Base-by-base conservation (phyloP, 129 eudicot species). In the Oenanthe sinensis region DNA sequence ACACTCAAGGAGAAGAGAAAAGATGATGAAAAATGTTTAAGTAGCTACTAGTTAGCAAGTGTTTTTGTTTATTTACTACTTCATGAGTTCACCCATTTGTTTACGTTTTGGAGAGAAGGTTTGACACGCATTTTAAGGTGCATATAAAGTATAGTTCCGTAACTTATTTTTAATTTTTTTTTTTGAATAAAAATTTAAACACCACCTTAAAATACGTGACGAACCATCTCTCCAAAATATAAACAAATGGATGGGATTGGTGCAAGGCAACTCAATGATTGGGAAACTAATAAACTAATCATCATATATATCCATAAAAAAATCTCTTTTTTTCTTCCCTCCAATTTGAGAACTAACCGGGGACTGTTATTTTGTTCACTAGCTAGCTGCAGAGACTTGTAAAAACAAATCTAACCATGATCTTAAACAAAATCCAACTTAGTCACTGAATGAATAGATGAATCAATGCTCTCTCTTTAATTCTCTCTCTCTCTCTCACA, bases 201-300 rank as follows among this genome's bases (percentile, higher is more conserved):
- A n/a, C n/a, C 36, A 33, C 36, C 36, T 33, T 33, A 33, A 33
- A 33, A 33, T 33, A 1, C 1, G 36, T 33, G 1, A 0, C 36
- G 36, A 33, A 33, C 36, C 1, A 0, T 33, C 1, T 33, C 36
- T 33, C 36, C 36, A 1, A 33, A 33, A 33, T 1, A 1, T 33
- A 0, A 33, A 33, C 36, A 33, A 33, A 0, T 33, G 36, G 36
- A 1, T 33, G 36, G 1, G 36, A 33, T 80, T 71, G 75, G 75
- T 71, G 75, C 33, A 39, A 71, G 75, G 47, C 46, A 72, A 44
- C 50, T 84, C 87, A 87, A 90, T 93, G 81, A 88, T 87, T 85
- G 93, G 86, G 89, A 73, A 77, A 84, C 74, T 81, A 78, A 78
- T 78, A 78, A 65, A 44, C 75, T 63, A 78, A 78, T 78, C 75